Evolutionary conservation across 352 stramenopile species (phyloP).

Genomic region (Thalassiosira mediterranea): DNA sequence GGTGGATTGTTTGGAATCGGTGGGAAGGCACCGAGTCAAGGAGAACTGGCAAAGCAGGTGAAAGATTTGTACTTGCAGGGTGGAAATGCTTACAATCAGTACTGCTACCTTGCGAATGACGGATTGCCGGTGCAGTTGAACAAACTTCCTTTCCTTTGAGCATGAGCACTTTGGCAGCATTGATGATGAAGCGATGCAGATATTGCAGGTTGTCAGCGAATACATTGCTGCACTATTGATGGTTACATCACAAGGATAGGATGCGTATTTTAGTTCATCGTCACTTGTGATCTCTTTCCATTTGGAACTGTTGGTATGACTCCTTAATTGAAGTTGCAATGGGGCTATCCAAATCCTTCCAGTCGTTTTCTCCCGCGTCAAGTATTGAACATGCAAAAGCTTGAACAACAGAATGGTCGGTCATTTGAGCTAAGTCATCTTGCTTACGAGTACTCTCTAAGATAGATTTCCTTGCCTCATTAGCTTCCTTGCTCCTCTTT

Average conservation of each 20-base stretch:
- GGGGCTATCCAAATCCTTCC: constrained; percentile 17
- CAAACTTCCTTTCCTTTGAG: constrained; percentile 70
- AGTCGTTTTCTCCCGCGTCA: constrained; percentile 8
- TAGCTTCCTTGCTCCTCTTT: constrained; percentile 50
- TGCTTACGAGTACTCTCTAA: constrained; percentile 30
- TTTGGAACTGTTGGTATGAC: constrained; percentile 31
- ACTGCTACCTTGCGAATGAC: constrained; percentile 71
- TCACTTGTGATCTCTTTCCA: too few species aligned
- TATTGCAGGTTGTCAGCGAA: too few species aligned
- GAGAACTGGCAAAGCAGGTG: constrained; percentile 63
- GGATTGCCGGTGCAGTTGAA: constrained; percentile 67
- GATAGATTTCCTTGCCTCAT: constrained; percentile 59
- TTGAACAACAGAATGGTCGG: constrained; percentile 24
- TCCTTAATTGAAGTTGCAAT: constrained; percentile 24
- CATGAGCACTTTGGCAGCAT: background rate
- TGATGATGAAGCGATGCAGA: too few species aligned
- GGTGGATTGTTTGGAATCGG: constrained; percentile 77
- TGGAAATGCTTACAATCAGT: constrained; percentile 76
- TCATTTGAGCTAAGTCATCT: background rate
- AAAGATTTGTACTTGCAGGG: constrained; percentile 72
- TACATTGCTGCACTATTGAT: too few species aligned
- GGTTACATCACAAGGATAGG: too few species aligned
- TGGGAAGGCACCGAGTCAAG: constrained; percentile 50
- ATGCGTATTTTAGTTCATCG: too few species aligned
- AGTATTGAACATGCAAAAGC: constrained; percentile 34